Evolutionary conservation across 805 yeast species (phyloP), one percentile per base, ranked within the genome.

Genomic region (Jamesozyma lodderae): DNA sequence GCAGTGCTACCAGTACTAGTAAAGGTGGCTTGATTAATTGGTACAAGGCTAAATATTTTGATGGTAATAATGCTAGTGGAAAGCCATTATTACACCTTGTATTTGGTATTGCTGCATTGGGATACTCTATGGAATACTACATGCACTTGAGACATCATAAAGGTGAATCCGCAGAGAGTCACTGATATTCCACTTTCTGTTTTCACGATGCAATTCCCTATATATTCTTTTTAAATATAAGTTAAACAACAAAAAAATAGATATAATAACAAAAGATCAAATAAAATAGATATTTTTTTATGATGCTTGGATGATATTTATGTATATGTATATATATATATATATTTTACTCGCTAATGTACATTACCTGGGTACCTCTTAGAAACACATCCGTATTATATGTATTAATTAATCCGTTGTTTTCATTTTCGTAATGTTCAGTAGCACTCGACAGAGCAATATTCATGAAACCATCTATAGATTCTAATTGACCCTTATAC

Each of bases 391-490:
- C 65, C 19, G 53, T 52, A 26, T 49, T 46, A 33, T 59, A 60
- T 19, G 48, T 52, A 25, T 49, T 56, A 20, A 60, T 40, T 13
- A 57, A 41, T 6, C 62, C 63, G 36, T 59, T 57, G 9, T 45
- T 45, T 14, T 46, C 49, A 24, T 44, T 53, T 37, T 59, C 64
- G 35, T 55, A 60, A 39, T 59, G 63, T 38, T 92, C 98, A 33
- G 75, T 69, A 4, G 94, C 77, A 43, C 78, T 72, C 39, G 82
- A 86, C 46, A 92, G 69, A 2, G 90, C 94, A 35, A 92, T 81
- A 63, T 92, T 92, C 96, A 92, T 87, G 66, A 79, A 92, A 7
- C 97, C 97, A 58, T 92, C 98, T 41, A 92, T 88, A 29, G 96
- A 84, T 50, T 84, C 90, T 45, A 84, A 69, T 35, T 52, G 63